Percentiles rank a stretch among this genome's conserved stretches.
phyloP scores from a whole-genome alignment of 2,329 filamentous ascomycete species.

The Knoxdaviesia capensis region DNA sequence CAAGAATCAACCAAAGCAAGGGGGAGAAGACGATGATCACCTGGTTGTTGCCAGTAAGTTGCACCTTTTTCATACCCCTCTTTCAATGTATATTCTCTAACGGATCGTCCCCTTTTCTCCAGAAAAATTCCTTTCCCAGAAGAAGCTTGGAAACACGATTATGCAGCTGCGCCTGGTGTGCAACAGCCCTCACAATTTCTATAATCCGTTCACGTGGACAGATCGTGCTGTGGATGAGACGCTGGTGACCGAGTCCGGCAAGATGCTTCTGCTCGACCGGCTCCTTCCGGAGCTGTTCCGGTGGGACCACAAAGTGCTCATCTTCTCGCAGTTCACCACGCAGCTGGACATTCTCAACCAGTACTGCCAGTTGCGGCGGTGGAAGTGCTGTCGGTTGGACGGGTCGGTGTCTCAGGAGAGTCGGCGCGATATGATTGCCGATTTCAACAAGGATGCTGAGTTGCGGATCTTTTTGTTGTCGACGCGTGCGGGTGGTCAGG shows the following conservation, averaged over 20 bases:
- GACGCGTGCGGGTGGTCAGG: slow-evolving; percentile 81
- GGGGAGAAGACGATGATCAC: not conserved
- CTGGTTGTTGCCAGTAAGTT: slow-evolving; percentile 35
- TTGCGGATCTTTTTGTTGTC: slow-evolving; percentile 70
- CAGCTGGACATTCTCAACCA: slow-evolving; percentile 81
- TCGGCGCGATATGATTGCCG: slow-evolving; percentile 48
- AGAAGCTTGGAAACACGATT: slow-evolving; percentile 83
- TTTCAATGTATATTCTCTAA: slow-evolving; percentile 10
- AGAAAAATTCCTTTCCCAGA: slow-evolving; percentile 71
- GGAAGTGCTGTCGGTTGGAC: slow-evolving; percentile 78
- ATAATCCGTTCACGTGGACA: slow-evolving; percentile 61
- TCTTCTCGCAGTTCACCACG: slow-evolving; percentile 93
- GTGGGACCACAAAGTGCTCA: slow-evolving; percentile 70
- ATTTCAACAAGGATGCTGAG: slow-evolving; percentile 46
- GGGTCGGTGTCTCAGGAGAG: slow-evolving; percentile 62
- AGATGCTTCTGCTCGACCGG: slow-evolving; percentile 86
- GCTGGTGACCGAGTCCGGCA: slow-evolving; percentile 73
- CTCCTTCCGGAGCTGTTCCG: slow-evolving; percentile 57
- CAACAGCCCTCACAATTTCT: slow-evolving; percentile 92
- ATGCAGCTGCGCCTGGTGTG: slow-evolving; percentile 85
- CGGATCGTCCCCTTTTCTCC: not conserved
- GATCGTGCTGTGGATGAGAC: slow-evolving; percentile 50
- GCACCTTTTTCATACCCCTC: not conserved
- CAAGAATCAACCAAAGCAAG: slow-evolving; percentile 11
- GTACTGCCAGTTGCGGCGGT: slow-evolving; percentile 65